Base-by-base conservation (phyloP, 257 asterid genomes). In the Mitragyna speciosa region DNA sequence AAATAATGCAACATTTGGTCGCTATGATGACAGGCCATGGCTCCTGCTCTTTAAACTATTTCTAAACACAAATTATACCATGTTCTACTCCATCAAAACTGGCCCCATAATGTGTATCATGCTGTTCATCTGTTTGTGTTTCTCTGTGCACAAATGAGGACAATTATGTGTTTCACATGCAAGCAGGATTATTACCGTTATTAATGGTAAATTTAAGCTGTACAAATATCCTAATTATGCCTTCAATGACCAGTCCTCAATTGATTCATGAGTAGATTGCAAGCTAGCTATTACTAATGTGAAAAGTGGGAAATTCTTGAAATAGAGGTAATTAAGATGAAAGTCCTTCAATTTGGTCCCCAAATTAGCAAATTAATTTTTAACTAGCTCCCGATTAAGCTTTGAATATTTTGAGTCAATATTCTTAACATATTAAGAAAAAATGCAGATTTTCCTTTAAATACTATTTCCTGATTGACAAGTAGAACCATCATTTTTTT, bases 71-170 rank as follows among this genome's bases (percentile, higher is more conserved):
- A 47, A 61, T 70, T 70, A 54, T 76, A 67, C 75, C 45, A 56
- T 75, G 80, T 63, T 70, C 48, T 72, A 43, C 72, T 72, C 64
- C 80, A 79, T 79, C 76, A 72, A 71, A 61, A 77, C 78, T 83
- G 83, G 69, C 41, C 81, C 89, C 87, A 65, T 49, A 2, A 6
- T 51, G 3, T 79, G 78, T 9, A 86, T 87, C 67, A 79, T 84
- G 56, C 67, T 87, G 89, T 78, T 78, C 73, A 77, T 72, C 30
- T 82, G 89, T 68, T 79, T 87, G 85, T 87, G 86, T 81, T 84
- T 74, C 78, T 66, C 78, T 61, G 49, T 79, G 72, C 86, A 41
- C 56, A 70, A 7, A 39, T 8, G 48, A 41, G 14, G 59, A 79
- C 78, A 30, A 80, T 86, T 76, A 82, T 82, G 74, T 75, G 80